phyloP scores from a whole-genome alignment of 495 filamentous ascomycete genomes.

The Amphirosellinia nigrospora region DNA sequence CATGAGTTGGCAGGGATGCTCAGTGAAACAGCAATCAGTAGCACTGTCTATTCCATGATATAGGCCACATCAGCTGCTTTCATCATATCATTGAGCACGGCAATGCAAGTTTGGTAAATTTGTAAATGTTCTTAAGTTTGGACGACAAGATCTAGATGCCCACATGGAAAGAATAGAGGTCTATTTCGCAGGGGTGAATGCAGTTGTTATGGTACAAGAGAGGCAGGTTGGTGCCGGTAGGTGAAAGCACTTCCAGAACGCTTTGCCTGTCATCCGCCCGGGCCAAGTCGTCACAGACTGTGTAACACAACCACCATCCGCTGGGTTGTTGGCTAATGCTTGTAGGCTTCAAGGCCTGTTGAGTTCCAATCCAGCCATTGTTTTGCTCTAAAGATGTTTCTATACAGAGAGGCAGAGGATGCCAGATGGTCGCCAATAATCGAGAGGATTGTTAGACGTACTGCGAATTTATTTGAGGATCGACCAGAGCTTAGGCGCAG shows the following conservation, averaged over 20 bases:
- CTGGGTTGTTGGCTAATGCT: slow-evolving; percentile 19
- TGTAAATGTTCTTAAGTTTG: background rate
- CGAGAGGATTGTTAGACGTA: slow-evolving; percentile 1
- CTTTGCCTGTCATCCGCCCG: slow-evolving; percentile 29
- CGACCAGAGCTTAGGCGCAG: slow-evolving; percentile 93
- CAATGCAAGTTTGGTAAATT: background rate
- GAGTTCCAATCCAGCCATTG: slow-evolving; percentile 23
- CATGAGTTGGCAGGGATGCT: background rate
- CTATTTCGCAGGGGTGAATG: slow-evolving; percentile 37
- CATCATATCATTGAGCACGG: background rate
- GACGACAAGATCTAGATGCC: background rate
- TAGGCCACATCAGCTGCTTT: background rate
- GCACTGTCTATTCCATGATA: background rate
- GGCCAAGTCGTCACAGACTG: slow-evolving; percentile 32
- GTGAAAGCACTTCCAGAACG: slow-evolving; percentile 4
- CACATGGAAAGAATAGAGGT: slow-evolving; percentile 33
- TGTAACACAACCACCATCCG: slow-evolving; percentile 34
- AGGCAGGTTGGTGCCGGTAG: slow-evolving; percentile 24
- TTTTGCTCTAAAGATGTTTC: slow-evolving; percentile 25
- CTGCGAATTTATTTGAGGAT: slow-evolving; percentile 74
- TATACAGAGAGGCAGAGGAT: slow-evolving; percentile 23
- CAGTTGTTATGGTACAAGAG: slow-evolving; percentile 40
- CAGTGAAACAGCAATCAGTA: background rate
- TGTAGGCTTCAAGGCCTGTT: slow-evolving; percentile 6
- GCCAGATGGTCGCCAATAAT: slow-evolving; percentile 7